Base-by-base conservation (phyloP, 2,329 filamentous ascomycete species). In the Aurifilum marmelostoma region DNA sequence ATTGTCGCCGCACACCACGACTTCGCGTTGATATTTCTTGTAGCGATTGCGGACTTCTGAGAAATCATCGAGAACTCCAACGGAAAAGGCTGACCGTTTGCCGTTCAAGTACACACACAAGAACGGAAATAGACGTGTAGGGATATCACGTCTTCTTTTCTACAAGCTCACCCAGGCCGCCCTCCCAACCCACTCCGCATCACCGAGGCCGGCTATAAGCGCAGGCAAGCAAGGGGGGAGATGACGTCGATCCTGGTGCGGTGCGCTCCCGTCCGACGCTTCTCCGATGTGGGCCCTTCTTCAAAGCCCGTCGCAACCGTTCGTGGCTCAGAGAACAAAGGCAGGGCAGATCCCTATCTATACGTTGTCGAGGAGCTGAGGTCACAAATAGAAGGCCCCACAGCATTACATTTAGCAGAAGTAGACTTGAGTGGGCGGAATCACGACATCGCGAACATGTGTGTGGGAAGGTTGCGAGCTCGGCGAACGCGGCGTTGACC, bases 191-290 rank as follows among this genome's bases (percentile, higher is more conserved):
- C 5, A 47, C 41, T 6, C 41, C 18, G 4, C 37, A 47, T 39
- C 27, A 54, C 27, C 29, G 29, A 52, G 18, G 47, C 41, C 62
- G 56, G 56, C 32, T 56, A 29, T 56, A 56, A 29, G 27, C 14
- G 12, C 12, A 56, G 12, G 52, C 27, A 32, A 47, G 6, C 43
- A 47, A 47, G 43, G 43, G 43, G 16, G 56, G 27, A 16, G 27
- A 54, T 63, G 61, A 63, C 61, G 61, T 63, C 32, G 41, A n/a
- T n/a, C n/a, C n/a, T n/a, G 29, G 54, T 34, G n/a, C 32, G 34
- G 29, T 63, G 43, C 24, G n/a, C 2, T 47, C 41, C 61, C 61
- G 27, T 29, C 61, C 61, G 43, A 21, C 21, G 21, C 27, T 63
- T 34, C 16, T 52, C 61, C 43, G 47, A 64, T 24, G 56, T 37